phyloP scores from a whole-genome alignment of 2,329 filamentous ascomycete genomes.

The Pseudonectria buxi region DNA sequence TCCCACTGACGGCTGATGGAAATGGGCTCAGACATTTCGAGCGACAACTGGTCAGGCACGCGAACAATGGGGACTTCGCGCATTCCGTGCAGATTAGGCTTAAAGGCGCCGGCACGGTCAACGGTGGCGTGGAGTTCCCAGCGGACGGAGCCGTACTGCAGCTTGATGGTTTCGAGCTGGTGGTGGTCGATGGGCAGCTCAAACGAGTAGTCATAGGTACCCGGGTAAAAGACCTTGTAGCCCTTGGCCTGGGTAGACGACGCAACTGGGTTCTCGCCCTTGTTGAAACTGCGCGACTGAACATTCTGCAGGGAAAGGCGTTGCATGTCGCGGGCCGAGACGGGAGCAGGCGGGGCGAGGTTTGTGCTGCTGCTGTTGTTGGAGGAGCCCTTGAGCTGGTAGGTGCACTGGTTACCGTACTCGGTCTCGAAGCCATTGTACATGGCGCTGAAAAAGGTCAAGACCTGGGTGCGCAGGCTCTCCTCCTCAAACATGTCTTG shows the following conservation, averaged over 20 bases:
- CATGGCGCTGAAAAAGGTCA: slow-evolving; percentile 85
- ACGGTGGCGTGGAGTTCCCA: slow-evolving; percentile 83
- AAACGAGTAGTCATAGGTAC: slow-evolving; percentile 62
- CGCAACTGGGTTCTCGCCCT: slow-evolving; percentile 63
- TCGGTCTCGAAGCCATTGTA: slow-evolving; percentile 54
- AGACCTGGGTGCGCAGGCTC: slow-evolving; percentile 77
- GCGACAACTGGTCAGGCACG: slow-evolving; percentile 76
- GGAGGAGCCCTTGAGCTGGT: slow-evolving; percentile 35
- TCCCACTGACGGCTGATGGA: slow-evolving; percentile 93
- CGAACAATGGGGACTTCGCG: slow-evolving; percentile 81
- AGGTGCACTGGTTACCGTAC: slow-evolving; percentile 58
- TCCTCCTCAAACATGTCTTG: slow-evolving; percentile 78
- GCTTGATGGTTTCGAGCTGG: slow-evolving; percentile 79
- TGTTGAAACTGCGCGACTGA: slow-evolving; percentile 78
- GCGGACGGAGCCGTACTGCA: slow-evolving; percentile 78
- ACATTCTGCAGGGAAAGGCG: slow-evolving; percentile 72
- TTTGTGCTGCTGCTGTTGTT: slow-evolving; percentile 31
- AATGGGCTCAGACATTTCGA: slow-evolving; percentile 89
- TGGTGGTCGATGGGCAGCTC: slow-evolving; percentile 86
- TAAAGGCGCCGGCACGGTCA: slow-evolving; percentile 82
- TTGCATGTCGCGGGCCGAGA: slow-evolving; percentile 41
- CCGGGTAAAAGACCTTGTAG: slow-evolving; percentile 80
- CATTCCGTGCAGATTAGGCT: slow-evolving; percentile 74
- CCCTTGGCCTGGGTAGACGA: slow-evolving; percentile 58
- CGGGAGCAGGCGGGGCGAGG: slow-evolving; percentile 15